Percentiles rank a stretch among this genome's conserved stretches.
Conservation (phyloP, 164 flowering plant genomes). For the Liquidambar formosana region DNA sequence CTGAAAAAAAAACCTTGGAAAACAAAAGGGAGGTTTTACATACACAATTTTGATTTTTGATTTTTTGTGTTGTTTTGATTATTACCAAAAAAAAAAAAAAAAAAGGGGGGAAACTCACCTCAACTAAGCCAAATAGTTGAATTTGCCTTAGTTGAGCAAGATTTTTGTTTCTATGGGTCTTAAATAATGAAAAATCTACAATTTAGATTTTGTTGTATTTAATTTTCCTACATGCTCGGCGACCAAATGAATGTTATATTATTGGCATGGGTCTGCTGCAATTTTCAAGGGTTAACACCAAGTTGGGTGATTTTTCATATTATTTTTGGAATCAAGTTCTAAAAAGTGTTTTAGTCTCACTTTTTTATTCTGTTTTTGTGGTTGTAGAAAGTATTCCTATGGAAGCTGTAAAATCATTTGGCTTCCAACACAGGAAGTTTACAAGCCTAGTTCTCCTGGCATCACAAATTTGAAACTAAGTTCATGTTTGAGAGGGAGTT, state of each 20-base stretch:
- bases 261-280: background rate
- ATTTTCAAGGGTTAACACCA: background rate
- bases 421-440: conserved; percentile 17
- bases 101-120: background rate
- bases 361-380: conserved; percentile 12
- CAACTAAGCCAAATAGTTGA: background rate
- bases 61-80: background rate
- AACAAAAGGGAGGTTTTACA: too few relatives aligned
- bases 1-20: too few relatives aligned
- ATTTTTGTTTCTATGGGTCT: too few relatives aligned
- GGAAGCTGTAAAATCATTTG: conserved; percentile 18
- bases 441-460: conserved; percentile 14
- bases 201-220: too few relatives aligned
- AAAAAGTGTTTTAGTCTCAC: background rate
- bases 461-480: conserved; percentile 15
- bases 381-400: conserved; percentile 30
- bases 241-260: background rate
- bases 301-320: background rate
- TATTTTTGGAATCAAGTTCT: background rate
- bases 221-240: too few relatives aligned
- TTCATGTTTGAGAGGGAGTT: conserved; percentile 14
- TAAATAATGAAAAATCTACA: too few relatives aligned
- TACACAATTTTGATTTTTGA: background rate
- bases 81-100: background rate
- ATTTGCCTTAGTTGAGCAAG: too few relatives aligned